phyloP scores from a whole-genome alignment of 2,329 filamentous ascomycete species.

The Cordyceps cateniannulata region DNA sequence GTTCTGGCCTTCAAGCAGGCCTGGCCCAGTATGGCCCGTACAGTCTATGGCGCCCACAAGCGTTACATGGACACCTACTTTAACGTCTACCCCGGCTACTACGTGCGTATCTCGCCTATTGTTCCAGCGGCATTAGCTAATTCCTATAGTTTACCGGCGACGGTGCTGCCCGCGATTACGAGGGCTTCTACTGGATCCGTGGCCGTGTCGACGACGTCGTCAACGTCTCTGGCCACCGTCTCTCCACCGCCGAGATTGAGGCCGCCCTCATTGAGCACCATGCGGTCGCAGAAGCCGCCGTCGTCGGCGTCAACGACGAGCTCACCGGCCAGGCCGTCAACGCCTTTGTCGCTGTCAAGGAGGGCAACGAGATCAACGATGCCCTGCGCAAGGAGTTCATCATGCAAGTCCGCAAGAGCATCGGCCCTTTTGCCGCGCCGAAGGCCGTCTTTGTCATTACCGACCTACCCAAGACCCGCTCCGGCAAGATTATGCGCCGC shows the following conservation, averaged over 20 bases:
- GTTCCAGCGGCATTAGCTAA: constrained; percentile 4
- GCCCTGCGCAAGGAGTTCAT: constrained; percentile 88
- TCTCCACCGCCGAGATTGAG: constrained; percentile 97
- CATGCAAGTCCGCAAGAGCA: constrained; percentile 92
- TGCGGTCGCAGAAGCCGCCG: constrained; percentile 85
- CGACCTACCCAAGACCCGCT: constrained; percentile 93
- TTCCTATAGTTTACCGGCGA: constrained; percentile 72
- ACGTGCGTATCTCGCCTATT: constrained; percentile 56
- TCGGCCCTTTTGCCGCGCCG: constrained; percentile 93
- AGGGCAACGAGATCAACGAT: constrained; percentile 68
- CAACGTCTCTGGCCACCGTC: constrained; percentile 92
- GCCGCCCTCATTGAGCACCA: constrained; percentile 91
- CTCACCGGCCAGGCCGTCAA: constrained; percentile 96
- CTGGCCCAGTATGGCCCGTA: constrained; percentile 98
- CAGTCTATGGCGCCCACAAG: constrained; percentile 96
- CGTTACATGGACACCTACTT: constrained; percentile 98
- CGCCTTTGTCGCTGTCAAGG: constrained; percentile 90
- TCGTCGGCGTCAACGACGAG: constrained; percentile 89
- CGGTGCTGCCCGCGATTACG: constrained; percentile 90
- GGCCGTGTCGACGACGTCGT: constrained; percentile 98
- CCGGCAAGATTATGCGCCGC: constrained; percentile 97
- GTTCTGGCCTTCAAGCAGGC: constrained; percentile 95
- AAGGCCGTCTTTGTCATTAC: constrained; percentile 89
- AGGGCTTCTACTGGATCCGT: constrained; percentile 99
- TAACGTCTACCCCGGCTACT: constrained; percentile 96